Conservation (phyloP, 805 yeast genomes). For the Pichia eremophila region DNA sequence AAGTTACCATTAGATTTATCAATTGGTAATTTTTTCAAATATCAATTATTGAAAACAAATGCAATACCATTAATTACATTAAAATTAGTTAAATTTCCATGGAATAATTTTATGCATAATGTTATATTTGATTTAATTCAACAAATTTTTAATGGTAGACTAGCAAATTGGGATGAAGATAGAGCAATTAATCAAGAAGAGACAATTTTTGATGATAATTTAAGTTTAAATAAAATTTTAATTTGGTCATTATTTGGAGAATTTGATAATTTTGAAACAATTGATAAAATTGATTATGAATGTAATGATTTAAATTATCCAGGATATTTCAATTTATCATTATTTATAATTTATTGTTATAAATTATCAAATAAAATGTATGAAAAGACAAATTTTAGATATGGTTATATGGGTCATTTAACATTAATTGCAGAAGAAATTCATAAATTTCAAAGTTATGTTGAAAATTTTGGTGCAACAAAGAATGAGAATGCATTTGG, state of each 20-base stretch:
- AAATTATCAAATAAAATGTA: conserved; percentile 24
- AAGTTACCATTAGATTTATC: conserved; percentile 22
- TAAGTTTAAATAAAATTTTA: conserved; percentile 25
- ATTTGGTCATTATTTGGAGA: conserved; percentile 29
- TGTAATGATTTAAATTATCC: conserved; percentile 16
- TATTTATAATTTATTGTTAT: conserved; percentile 23
- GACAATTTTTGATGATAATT: conserved; percentile 25
- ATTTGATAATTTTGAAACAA: conserved; percentile 16
- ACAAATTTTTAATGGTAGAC: conserved; percentile 75
- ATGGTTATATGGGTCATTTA: conserved; percentile 54
- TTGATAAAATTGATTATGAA: neutral
- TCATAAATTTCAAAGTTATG: conserved; percentile 38
- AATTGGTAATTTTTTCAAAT: conserved; percentile 80
- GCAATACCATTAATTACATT: conserved; percentile 54
- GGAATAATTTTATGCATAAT: conserved; percentile 96
- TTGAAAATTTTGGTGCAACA: conserved; percentile 27
- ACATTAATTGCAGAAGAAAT: conserved; percentile 50
- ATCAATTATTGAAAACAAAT: conserved; percentile 60
- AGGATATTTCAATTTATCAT: conserved; percentile 26
- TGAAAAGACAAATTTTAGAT: conserved; percentile 31
- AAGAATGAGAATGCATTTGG: conserved; percentile 26
- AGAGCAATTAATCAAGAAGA: conserved; percentile 27
- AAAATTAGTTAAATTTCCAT: conserved; percentile 74
- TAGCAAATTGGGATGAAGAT: conserved; percentile 30
- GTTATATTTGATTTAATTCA: conserved; percentile 94